Evolutionary conservation across 129 eudicot genomes (phyloP).

Genomic region (Helianthus tuberosus): DNA sequence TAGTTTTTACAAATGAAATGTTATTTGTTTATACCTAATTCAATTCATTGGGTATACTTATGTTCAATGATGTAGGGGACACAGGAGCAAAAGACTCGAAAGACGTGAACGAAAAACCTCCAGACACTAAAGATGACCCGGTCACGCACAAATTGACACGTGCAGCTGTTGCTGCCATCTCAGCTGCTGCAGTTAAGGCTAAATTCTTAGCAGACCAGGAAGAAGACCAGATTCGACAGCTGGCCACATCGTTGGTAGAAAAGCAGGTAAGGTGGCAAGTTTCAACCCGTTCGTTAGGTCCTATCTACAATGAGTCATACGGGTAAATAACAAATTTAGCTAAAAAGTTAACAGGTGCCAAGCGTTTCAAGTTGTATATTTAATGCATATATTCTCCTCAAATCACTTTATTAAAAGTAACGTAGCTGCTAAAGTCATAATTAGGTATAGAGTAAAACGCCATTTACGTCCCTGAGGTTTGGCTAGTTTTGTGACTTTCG

Average conservation of each 20-base stretch:
- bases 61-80: slow-evolving; percentile 35
- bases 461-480: too few species aligned
- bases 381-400: neutral
- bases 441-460: neutral
- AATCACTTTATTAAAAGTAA: neutral
- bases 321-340: neutral
- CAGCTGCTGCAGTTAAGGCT: slow-evolving; percentile 97
- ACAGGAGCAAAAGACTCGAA: slow-evolving; percentile 40
- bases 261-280: slow-evolving; percentile 69
- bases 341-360: neutral
- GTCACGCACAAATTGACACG: slow-evolving; percentile 53
- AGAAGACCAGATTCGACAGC: slow-evolving; percentile 82
- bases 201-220: slow-evolving; percentile 85
- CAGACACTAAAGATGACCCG: slow-evolving; percentile 38
- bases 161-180: slow-evolving; percentile 83
- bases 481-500: too few species aligned
- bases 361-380: neutral
- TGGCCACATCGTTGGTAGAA: slow-evolving; percentile 69
- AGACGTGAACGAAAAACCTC: slow-evolving; percentile 27
- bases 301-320: neutral
- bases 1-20: neutral
- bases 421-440: neutral
- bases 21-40: neutral
- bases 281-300: neutral
- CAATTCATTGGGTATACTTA: neutral